These are phyloP conservation scores for Rhizoctonia solani DNA, from an alignment of 1,284 basidiomycete genomes.

Conservation along the genomic window DNA sequence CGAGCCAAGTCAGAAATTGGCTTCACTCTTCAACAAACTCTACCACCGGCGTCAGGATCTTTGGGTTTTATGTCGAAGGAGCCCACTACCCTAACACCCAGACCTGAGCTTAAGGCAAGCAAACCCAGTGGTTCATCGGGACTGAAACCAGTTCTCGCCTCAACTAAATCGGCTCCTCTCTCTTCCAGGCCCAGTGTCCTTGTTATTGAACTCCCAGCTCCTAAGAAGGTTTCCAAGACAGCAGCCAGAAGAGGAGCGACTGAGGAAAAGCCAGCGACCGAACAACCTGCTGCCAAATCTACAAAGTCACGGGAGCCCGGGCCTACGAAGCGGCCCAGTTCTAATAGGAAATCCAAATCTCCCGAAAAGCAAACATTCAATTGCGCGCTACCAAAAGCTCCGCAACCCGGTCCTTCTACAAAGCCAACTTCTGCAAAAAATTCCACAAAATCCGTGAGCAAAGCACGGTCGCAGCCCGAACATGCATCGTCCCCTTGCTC, in stretches of 20 bases:
- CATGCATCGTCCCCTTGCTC: neutral
- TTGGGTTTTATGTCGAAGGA: neutral
- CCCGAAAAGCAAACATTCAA: neutral
- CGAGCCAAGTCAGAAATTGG: constrained; percentile 12
- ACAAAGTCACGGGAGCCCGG: too few species aligned
- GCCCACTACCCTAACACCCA: neutral
- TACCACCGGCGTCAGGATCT: neutral
- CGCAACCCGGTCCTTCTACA: neutral
- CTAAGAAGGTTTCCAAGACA: neutral
- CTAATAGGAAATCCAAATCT: neutral
- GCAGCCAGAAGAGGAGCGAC: neutral
- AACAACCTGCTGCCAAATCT: too few species aligned
- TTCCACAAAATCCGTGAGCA: neutral
- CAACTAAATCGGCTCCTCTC: constrained; percentile 12
- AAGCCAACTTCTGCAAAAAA: neutral
- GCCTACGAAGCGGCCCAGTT: too few species aligned
- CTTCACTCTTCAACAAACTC: neutral
- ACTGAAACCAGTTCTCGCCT: neutral
- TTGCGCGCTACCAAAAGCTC: neutral
- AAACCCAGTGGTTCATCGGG: neutral
- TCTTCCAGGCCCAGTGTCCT: constrained; percentile 5
- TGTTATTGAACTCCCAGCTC: constrained; percentile 1
- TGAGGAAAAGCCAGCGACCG: neutral
- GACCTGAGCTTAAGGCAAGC: neutral
- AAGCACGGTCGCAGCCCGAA: neutral